phyloP scores from a whole-genome alignment of 345 rosid species.

The Luvunga scandens region DNA sequence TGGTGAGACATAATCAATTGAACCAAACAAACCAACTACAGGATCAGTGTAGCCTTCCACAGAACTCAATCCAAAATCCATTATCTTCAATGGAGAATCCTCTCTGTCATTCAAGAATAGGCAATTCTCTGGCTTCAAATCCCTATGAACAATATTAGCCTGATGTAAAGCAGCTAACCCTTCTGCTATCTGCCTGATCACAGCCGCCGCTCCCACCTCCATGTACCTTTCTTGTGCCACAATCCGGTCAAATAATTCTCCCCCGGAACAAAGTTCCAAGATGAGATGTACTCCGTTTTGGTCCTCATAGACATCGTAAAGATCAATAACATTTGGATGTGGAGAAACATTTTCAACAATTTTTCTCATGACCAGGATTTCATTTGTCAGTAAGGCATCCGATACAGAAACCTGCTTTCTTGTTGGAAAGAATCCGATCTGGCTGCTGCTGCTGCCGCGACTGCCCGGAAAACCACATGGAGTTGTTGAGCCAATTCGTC shows the following conservation, averaged over 20 bases:
- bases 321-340: conserved; percentile 55
- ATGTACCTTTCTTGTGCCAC: conserved; percentile 43
- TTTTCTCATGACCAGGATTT: conserved; percentile 62
- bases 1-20: conserved; percentile 65
- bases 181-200: conserved; percentile 51
- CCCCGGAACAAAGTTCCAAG: conserved; percentile 62
- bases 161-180: conserved; percentile 50
- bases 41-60: conserved; percentile 66
- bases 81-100: conserved; percentile 63
- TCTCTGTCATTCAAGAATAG: conserved; percentile 42
- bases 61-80: conserved; percentile 72
- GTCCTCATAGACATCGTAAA: conserved; percentile 65
- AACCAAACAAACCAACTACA: conserved; percentile 65
- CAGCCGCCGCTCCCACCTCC: conserved; percentile 47
- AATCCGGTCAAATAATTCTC: conserved; percentile 58
- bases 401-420: conserved; percentile 55
- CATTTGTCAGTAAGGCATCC: conserved; percentile 57
- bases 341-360: conserved; percentile 65
- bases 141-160: conserved; percentile 60
- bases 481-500: conserved; percentile 31
- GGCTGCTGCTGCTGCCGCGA: conserved; percentile 9
- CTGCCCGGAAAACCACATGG: conserved; percentile 14
- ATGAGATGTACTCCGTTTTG: conserved; percentile 58
- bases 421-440: conserved; percentile 31
- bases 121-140: conserved; percentile 69